These are phyloP conservation scores for Candida lessepsii DNA, from an alignment of 805 yeast species.

Conservation along the genomic window DNA sequence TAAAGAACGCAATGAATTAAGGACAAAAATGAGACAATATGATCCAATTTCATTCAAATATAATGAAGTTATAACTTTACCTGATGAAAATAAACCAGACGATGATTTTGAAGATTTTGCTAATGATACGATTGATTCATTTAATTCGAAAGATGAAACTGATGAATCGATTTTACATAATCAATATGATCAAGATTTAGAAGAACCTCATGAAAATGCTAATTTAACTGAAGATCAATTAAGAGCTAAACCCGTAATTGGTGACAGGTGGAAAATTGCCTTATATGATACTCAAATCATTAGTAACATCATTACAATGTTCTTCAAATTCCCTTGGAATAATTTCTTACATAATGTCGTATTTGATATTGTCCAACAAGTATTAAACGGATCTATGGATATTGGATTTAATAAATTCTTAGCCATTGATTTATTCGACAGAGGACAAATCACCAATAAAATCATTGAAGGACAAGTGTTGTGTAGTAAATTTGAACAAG, in stretches of 20 bases:
- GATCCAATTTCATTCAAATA: conserved; percentile 47
- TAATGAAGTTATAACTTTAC: conserved; percentile 42
- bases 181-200: conserved; percentile 31
- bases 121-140: conserved; percentile 37
- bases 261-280: conserved; percentile 42
- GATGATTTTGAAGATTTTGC: conserved; percentile 15
- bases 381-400: conserved; percentile 47
- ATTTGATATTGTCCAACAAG: conserved; percentile 48
- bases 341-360: conserved; percentile 48
- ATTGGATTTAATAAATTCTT: conserved; percentile 47
- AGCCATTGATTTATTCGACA: conserved; percentile 58
- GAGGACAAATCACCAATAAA: conserved; percentile 41
- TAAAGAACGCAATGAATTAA: conserved; percentile 34
- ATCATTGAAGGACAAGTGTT: conserved; percentile 53
- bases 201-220: conserved; percentile 44
- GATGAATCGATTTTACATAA: conserved; percentile 25
- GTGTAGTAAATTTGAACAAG: conserved; percentile 57
- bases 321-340: conserved; percentile 48
- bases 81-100: conserved; percentile 16
- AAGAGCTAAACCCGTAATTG: conserved; percentile 42
- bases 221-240: conserved; percentile 43
- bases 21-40: conserved; percentile 39
- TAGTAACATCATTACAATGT: conserved; percentile 41
- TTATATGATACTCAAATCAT: conserved; percentile 44
- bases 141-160: conserved; percentile 20